Evolutionary conservation across 352 stramenopile genomes (phyloP).

Genomic region (Phytopythium aichiense): DNA sequence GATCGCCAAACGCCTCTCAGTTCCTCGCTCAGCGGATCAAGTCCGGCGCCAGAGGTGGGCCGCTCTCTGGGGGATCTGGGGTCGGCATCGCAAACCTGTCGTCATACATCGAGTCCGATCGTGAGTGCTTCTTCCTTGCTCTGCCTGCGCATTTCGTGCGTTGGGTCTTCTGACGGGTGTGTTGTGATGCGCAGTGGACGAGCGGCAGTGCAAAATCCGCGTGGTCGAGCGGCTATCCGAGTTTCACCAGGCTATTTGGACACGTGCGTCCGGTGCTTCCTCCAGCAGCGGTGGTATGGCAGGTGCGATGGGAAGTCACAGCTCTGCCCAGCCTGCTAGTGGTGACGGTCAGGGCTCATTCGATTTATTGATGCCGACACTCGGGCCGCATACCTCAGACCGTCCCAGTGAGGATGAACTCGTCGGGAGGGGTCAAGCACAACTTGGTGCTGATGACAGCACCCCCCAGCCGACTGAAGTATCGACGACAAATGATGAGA

Average conservation of each 20-base stretch:
- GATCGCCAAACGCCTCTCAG: constrained; percentile 29
- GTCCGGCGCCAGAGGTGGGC: constrained; percentile 1
- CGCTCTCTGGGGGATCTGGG: constrained; percentile 4
- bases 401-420: neutral
- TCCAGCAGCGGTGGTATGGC: neutral
- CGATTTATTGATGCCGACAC: neutral
- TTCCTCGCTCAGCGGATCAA: constrained; percentile 10
- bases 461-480: neutral
- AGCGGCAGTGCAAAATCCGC: constrained; percentile 86
- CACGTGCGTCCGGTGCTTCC: constrained; percentile 14
- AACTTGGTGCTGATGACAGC: neutral
- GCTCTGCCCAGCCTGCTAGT: neutral
- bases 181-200: constrained; percentile 59
- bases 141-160: neutral
- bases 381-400: neutral
- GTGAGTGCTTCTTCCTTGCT: constrained; percentile 23
- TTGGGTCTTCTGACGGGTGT: constrained; percentile 1
- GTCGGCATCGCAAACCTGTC: constrained; percentile 38
- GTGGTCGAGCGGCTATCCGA: constrained; percentile 81
- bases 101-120: constrained; percentile 63
- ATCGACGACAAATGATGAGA: neutral
- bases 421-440: neutral
- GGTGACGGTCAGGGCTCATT: neutral
- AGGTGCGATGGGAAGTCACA: neutral
- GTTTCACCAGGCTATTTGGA: constrained; percentile 77